These are phyloP conservation scores for Arthrobotrys musiformis DNA, from an alignment of 2,329 filamentous ascomycete species.

Conservation along the genomic window DNA sequence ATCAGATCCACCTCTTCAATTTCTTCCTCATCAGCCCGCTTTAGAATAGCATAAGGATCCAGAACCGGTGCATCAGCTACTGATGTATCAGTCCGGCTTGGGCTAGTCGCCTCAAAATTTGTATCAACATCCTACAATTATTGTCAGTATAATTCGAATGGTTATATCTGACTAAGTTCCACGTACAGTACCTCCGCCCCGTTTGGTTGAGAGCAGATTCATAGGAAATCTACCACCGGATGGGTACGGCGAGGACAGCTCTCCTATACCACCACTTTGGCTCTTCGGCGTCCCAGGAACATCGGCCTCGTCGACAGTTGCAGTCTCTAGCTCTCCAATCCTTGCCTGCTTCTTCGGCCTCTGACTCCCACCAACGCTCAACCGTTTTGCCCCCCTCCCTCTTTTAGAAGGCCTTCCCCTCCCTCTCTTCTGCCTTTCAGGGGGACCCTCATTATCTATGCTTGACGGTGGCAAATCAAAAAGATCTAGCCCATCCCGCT, in stretches of 20 bases:
- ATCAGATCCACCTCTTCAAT: slow-evolving; percentile 33
- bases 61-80: not conserved
- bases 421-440: slow-evolving; percentile 13
- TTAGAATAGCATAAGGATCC: not conserved
- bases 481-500: slow-evolving; percentile 2
- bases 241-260: not conserved
- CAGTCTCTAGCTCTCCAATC: slow-evolving; percentile 22
- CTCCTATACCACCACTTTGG: not conserved
- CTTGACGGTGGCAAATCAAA: slow-evolving; percentile 47
- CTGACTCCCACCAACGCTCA: slow-evolving; percentile 32
- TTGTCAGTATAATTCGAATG: not conserved
- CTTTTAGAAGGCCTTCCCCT: slow-evolving; percentile 38
- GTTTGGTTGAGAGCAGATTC: not conserved
- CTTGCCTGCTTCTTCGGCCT: slow-evolving; percentile 38
- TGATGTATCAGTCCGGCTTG: not conserved
- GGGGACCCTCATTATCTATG: slow-evolving; percentile 13
- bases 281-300: not conserved
- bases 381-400: slow-evolving; percentile 37
- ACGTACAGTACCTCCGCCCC: not conserved
- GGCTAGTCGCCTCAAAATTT: not conserved
- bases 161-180: not conserved
- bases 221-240: not conserved
- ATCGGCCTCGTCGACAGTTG: not conserved
- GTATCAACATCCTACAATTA: not conserved
- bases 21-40: not conserved